A percentile compares a stretch with the other conserved stretches of the same genome.
phyloP scores from a whole-genome alignment of 108 stramenopile genomes.

The Nitzschia sp. region DNA sequence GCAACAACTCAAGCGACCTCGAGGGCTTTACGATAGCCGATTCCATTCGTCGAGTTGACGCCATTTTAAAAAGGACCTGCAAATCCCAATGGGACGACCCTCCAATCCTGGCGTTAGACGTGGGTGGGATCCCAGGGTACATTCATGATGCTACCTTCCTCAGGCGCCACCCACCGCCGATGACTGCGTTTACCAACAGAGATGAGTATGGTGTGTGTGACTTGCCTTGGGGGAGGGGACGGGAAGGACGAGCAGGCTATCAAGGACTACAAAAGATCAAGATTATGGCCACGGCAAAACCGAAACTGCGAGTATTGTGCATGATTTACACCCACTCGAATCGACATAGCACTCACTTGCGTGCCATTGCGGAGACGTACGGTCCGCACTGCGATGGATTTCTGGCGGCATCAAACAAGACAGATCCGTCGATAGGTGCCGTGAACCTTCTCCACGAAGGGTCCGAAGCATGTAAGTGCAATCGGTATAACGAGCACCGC shows the following conservation, averaged over 20 bases:
- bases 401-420: conserved; percentile 52
- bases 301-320: conserved; percentile 31
- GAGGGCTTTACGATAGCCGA: conserved; percentile 1
- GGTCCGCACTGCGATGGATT: conserved; percentile 75
- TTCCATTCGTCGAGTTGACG: conserved; percentile 20
- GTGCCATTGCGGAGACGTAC: conserved; percentile 58
- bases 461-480: conserved; percentile 24
- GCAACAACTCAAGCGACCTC: neutral
- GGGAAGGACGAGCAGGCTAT: conserved; percentile 41
- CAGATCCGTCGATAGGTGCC: conserved; percentile 48
- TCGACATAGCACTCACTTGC: conserved; percentile 13
- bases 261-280: conserved; percentile 76
- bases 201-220: conserved; percentile 52
- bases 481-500: neutral
- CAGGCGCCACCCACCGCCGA: conserved; percentile 40
- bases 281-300: conserved; percentile 52
- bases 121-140: conserved; percentile 58
- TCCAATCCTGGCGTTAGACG: conserved; percentile 56
- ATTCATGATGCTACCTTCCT: conserved; percentile 64
- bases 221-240: conserved; percentile 34
- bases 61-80: conserved; percentile 26
- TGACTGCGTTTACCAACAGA: conserved; percentile 20
- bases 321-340: conserved; percentile 32
- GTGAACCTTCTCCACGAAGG: conserved; percentile 62
- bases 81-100: conserved; percentile 32